Evolutionary conservation across 2,329 filamentous ascomycete species (phyloP).

Genomic region (Neocucurbitaria cava): DNA sequence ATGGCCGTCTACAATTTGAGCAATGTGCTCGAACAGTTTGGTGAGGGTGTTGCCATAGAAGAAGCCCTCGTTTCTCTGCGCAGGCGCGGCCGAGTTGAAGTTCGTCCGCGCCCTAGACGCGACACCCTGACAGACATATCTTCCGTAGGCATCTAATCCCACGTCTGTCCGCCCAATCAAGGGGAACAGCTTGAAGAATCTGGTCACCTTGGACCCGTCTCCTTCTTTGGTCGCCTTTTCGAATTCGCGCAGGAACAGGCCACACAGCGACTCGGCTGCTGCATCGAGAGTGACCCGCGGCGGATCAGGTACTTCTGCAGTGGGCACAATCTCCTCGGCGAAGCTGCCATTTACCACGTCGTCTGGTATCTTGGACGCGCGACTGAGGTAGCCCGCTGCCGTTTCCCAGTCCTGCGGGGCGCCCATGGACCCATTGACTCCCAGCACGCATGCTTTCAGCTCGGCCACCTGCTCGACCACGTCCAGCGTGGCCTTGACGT

Average conservation of each 20-base stretch:
- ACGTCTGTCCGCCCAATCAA: slow-evolving; percentile 88
- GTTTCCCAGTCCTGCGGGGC: slow-evolving; percentile 99
- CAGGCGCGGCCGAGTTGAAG: slow-evolving; percentile 71
- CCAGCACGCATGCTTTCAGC: slow-evolving; percentile 94
- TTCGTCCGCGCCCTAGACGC: slow-evolving; percentile 82
- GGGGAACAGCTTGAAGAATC: slow-evolving; percentile 98
- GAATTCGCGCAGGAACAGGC: slow-evolving; percentile 91
- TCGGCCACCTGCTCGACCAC: slow-evolving; percentile 97
- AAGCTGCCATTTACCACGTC: slow-evolving; percentile 84
- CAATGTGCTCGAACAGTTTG: slow-evolving; percentile 95
- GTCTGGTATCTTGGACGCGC: slow-evolving; percentile 80
- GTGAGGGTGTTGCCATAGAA: slow-evolving; percentile 93
- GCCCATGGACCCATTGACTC: slow-evolving; percentile 94
- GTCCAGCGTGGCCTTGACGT: slow-evolving; percentile 86
- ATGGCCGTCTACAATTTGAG: slow-evolving; percentile 93
- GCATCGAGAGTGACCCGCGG: slow-evolving; percentile 86
- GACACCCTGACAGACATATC: slow-evolving; percentile 95
- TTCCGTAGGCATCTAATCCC: slow-evolving; percentile 91
- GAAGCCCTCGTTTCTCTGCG: slow-evolving; percentile 75
- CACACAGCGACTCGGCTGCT: slow-evolving; percentile 88
- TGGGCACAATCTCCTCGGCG: slow-evolving; percentile 90
- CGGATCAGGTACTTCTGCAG: slow-evolving; percentile 91
- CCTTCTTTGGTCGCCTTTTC: slow-evolving; percentile 86
- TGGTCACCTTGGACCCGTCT: slow-evolving; percentile 88
- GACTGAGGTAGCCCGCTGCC: slow-evolving; percentile 85